A percentile compares a stretch with the other conserved stretches of the same genome.
Conservation (phyloP, 1,139 yeast genomes). For the Ogataea hybrid region DNA sequence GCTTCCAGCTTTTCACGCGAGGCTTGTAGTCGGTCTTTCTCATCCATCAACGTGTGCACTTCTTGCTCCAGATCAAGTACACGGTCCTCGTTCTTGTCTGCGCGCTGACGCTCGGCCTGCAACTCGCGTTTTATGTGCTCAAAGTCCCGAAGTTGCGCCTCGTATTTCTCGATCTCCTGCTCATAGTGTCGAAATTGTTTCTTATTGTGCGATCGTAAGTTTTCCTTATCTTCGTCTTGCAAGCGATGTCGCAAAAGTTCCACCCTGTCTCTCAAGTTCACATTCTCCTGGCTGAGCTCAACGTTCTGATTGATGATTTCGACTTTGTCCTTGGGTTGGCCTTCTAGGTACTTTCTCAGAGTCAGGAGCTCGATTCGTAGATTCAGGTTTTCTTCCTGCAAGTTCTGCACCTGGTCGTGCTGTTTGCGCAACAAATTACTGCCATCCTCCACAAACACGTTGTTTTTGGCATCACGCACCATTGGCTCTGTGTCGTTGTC, state of each 20-base stretch:
- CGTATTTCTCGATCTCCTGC: slow-evolving; percentile 3
- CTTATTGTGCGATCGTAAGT: slow-evolving; percentile 3
- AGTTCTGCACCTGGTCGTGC: slow-evolving; percentile 46
- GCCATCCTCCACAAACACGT: slow-evolving; percentile 14
- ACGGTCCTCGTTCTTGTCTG: slow-evolving; percentile 13
- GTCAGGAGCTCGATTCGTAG: slow-evolving; percentile 58
- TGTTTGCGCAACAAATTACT: slow-evolving; percentile 54
- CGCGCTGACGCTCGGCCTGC: slow-evolving; percentile 15
- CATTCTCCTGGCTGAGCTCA: slow-evolving; percentile 40
- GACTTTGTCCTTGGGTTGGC: slow-evolving; percentile 44
- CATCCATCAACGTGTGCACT: slow-evolving; percentile 12
- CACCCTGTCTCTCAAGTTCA: slow-evolving; percentile 29
- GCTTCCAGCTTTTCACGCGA: slow-evolving; percentile 14
- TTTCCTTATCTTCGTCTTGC: slow-evolving; percentile 12
- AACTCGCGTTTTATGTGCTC: slow-evolving; percentile 21
- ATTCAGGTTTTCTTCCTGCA: slow-evolving; percentile 61
- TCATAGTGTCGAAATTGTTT: slow-evolving; percentile 4
- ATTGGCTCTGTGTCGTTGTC: slow-evolving; percentile 17
- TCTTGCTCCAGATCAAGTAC: slow-evolving; percentile 18
- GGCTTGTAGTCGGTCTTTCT: slow-evolving; percentile 14
- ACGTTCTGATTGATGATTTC: slow-evolving; percentile 41
- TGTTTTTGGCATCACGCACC: not conserved
- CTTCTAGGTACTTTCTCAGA: slow-evolving; percentile 46
- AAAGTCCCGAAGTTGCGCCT: slow-evolving; percentile 12
- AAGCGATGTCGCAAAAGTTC: slow-evolving; percentile 25